These are phyloP conservation scores for Boletus sp. DNA, from an alignment of 1,284 basidiomycete species.

Conservation along the genomic window DNA sequence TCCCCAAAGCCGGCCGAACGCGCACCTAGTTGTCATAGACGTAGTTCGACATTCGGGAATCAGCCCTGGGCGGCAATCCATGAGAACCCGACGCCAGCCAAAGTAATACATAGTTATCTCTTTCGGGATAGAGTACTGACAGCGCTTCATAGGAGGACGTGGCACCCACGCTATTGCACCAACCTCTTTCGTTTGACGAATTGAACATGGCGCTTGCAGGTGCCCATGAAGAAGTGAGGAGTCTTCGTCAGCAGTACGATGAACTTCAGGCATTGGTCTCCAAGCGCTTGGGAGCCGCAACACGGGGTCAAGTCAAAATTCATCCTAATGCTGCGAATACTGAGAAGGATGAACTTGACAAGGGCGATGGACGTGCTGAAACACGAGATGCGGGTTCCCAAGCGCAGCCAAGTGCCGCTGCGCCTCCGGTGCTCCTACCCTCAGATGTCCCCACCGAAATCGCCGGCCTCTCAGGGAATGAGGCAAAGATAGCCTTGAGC, in stretches of 20 bases:
- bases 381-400: background rate
- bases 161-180: background rate
- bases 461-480: conserved; percentile 18
- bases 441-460: conserved; percentile 15
- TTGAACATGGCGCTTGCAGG: conserved; percentile 26
- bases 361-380: background rate
- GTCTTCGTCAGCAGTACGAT: conserved; percentile 29
- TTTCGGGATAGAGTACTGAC: conserved; percentile 6
- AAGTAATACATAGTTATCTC: conserved; percentile 5
- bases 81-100: conserved; percentile 4
- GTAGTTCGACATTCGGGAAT: conserved; percentile 27
- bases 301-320: background rate
- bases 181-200: conserved; percentile 26
- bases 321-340: background rate
- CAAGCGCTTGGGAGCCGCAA: conserved; percentile 12
- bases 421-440: background rate
- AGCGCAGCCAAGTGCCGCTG: background rate
- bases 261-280: conserved; percentile 19
- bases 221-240: conserved; percentile 26
- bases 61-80: conserved; percentile 16
- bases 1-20: conserved; percentile 16
- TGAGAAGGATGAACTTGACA: background rate
- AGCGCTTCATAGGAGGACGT: conserved; percentile 10
- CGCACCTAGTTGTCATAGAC: conserved; percentile 14
- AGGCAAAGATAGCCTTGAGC: conserved; percentile 20